Percentiles rank a stretch among this genome's conserved stretches.
Evolutionary conservation across 768 basidiomycete genomes (phyloP).

Genomic region (Tricholoma sp.): DNA sequence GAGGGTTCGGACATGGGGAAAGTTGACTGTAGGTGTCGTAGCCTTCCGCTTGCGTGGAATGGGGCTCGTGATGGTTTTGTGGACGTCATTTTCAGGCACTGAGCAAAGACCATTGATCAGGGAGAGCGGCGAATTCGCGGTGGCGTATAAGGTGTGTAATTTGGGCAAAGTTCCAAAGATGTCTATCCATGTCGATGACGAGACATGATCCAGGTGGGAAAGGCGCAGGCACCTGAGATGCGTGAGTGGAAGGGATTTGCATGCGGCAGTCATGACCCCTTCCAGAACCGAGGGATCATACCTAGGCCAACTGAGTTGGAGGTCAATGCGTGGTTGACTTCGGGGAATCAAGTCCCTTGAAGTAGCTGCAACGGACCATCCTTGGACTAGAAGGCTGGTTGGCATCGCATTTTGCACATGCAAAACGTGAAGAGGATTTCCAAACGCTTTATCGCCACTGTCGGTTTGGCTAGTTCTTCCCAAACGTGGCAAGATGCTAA

Average conservation of each 20-base stretch:
- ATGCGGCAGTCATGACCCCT: constrained; percentile 16
- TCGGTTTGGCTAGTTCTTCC: constrained; percentile 4
- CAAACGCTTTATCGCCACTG: constrained; percentile 5
- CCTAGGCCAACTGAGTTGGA: constrained; percentile 21
- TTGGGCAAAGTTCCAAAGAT: constrained; percentile 24
- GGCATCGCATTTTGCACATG: constrained; percentile 11
- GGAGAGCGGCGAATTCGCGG: constrained; percentile 15
- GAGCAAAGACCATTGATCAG: constrained; percentile 23
- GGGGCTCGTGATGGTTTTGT: constrained; percentile 9
- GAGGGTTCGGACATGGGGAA: constrained; percentile 23
- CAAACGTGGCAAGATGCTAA: constrained; percentile 11
- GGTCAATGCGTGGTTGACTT: constrained; percentile 6
- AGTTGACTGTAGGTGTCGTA: constrained; percentile 15
- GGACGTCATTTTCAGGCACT: constrained; percentile 9
- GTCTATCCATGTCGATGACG: constrained; percentile 16
- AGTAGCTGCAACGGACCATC: constrained; percentile 11
- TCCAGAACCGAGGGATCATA: constrained; percentile 10
- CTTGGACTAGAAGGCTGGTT: constrained; percentile 10
- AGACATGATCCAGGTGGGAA: constrained; percentile 14
- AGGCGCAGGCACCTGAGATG: constrained; percentile 22
- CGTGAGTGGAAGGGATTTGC: constrained; percentile 18
- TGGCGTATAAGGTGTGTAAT: constrained; percentile 20
- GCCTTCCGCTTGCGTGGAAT: constrained; percentile 10
- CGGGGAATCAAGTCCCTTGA: not conserved
- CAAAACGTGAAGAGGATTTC: constrained; percentile 10